Conservation (phyloP, 805 yeast genomes). For the Ogataea haglerorum region DNA sequence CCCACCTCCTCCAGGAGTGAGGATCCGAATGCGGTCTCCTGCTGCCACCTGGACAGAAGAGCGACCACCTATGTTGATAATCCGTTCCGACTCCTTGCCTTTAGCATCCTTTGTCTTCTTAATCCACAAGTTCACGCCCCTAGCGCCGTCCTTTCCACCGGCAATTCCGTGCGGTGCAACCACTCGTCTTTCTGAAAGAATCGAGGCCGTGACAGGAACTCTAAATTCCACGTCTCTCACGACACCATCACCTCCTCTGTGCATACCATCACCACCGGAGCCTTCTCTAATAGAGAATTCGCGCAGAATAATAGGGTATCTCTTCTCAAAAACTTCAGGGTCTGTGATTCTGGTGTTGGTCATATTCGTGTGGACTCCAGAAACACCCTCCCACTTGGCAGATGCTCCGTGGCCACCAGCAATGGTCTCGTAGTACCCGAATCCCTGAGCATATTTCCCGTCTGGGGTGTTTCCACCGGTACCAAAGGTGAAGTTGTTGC, state of each 20-base stretch:
- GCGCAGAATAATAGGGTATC: slow-evolving; percentile 78
- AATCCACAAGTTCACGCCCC: slow-evolving; percentile 66
- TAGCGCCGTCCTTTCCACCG: slow-evolving; percentile 75
- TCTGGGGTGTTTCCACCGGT: slow-evolving; percentile 57
- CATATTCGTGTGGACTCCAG: slow-evolving; percentile 92
- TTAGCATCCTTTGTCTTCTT: slow-evolving; percentile 26
- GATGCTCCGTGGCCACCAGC: slow-evolving; percentile 96
- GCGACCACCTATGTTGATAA: slow-evolving; percentile 66
- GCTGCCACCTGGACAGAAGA: slow-evolving; percentile 51
- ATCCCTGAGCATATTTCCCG: slow-evolving; percentile 56
- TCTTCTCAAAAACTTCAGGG: slow-evolving; percentile 80
- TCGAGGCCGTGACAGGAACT: slow-evolving; percentile 68
- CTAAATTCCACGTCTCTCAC: slow-evolving; percentile 81
- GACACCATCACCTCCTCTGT: slow-evolving; percentile 82
- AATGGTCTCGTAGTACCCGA: slow-evolving; percentile 91
- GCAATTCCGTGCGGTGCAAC: slow-evolving; percentile 80
- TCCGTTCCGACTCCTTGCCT: slow-evolving; percentile 35
- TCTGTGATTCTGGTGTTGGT: slow-evolving; percentile 93
- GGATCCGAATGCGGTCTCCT: slow-evolving; percentile 66
- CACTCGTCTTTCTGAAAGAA: slow-evolving; percentile 81
- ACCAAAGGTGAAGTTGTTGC: slow-evolving; percentile 93
- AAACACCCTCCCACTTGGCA: slow-evolving; percentile 77
- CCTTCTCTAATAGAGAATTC: slow-evolving; percentile 66
- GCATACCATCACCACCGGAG: slow-evolving; percentile 79
- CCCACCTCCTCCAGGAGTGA: slow-evolving; percentile 89